A percentile compares a stretch with the other conserved stretches of the same genome.
Evolutionary conservation across 2,329 filamentous ascomycete species (phyloP).

Genomic region (Grosmannia serpens): DNA sequence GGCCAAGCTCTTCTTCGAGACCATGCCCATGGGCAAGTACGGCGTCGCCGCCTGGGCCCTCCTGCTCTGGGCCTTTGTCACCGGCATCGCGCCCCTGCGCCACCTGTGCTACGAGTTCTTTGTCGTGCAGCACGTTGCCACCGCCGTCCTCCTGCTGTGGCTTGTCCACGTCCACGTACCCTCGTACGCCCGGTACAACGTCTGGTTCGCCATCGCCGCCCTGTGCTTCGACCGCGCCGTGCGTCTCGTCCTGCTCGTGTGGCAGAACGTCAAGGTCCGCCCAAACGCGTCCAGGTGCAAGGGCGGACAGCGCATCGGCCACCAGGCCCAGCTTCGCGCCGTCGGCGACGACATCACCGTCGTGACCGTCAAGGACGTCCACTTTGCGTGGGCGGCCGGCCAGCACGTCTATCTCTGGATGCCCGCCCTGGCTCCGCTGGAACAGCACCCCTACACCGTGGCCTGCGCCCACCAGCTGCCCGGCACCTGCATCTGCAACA

Average conservation of each 20-base stretch:
- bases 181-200: slow-evolving; percentile 42
- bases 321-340: slow-evolving; percentile 35
- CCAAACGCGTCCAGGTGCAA: slow-evolving; percentile 30
- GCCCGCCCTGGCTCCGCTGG: slow-evolving; percentile 39
- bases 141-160: slow-evolving; percentile 50
- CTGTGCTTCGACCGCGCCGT: slow-evolving; percentile 51
- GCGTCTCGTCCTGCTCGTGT: slow-evolving; percentile 34
- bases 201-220: slow-evolving; percentile 55
- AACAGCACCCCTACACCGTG: slow-evolving; percentile 51
- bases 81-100: slow-evolving; percentile 51
- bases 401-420: slow-evolving; percentile 53
- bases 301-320: slow-evolving; percentile 37
- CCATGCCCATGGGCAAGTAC: slow-evolving; percentile 55
- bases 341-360: slow-evolving; percentile 42
- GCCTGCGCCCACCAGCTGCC: slow-evolving; percentile 41
- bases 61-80: slow-evolving; percentile 53
- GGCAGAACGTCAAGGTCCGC: slow-evolving; percentile 39
- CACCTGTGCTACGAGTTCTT: slow-evolving; percentile 60
- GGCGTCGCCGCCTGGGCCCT: slow-evolving; percentile 56
- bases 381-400: slow-evolving; percentile 47
- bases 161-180: slow-evolving; percentile 54
- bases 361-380: slow-evolving; percentile 46
- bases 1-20: slow-evolving; percentile 43
- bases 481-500: slow-evolving; percentile 44
- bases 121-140: slow-evolving; percentile 53